Percentiles rank a stretch among this genome's conserved stretches.
These are phyloP conservation scores for Sugiyamaella smithiae DNA, from an alignment of 805 yeast genomes.

Conservation along the genomic window DNA sequence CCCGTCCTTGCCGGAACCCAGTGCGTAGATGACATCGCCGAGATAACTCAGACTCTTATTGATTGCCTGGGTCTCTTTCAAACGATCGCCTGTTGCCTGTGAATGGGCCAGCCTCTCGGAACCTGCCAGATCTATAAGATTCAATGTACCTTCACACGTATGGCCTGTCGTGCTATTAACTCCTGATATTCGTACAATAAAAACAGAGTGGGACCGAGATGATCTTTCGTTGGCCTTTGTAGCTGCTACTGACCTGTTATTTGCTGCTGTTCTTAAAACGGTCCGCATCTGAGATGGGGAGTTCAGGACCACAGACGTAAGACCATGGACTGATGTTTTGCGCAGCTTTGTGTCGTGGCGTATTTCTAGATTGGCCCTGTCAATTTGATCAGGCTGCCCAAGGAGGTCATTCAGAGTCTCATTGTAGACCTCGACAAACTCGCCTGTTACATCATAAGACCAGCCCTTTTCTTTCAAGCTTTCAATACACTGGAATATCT, in stretches of 20 bases:
- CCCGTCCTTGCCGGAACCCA: conserved; percentile 41
- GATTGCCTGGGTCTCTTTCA: conserved; percentile 84
- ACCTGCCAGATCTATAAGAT: conserved; percentile 90
- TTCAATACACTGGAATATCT: conserved; percentile 59
- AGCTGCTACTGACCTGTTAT: conserved; percentile 71
- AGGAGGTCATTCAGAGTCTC: conserved; percentile 75
- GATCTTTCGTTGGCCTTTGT: conserved; percentile 81
- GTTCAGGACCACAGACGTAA: conserved; percentile 48
- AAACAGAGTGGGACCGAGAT: conserved; percentile 88
- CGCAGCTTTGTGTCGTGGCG: conserved; percentile 57
- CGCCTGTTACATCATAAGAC: conserved; percentile 62
- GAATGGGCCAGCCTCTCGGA: conserved; percentile 80
- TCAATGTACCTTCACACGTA: conserved; percentile 56
- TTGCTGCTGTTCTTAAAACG: conserved; percentile 53
- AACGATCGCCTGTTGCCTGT: conserved; percentile 72
- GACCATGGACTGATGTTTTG: conserved; percentile 60
- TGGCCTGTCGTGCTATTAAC: conserved; percentile 48
- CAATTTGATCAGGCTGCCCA: conserved; percentile 27
- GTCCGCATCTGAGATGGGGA: conserved; percentile 48
- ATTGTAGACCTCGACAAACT: conserved; percentile 86
- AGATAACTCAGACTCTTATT: conserved; percentile 83
- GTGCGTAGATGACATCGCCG: conserved; percentile 83
- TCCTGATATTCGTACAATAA: conserved; percentile 61
- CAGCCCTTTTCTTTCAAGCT: conserved; percentile 55
- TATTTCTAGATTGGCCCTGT: conserved; percentile 55